phyloP scores from a whole-genome alignment of 768 basidiomycete genomes.

The Chiua virens region DNA sequence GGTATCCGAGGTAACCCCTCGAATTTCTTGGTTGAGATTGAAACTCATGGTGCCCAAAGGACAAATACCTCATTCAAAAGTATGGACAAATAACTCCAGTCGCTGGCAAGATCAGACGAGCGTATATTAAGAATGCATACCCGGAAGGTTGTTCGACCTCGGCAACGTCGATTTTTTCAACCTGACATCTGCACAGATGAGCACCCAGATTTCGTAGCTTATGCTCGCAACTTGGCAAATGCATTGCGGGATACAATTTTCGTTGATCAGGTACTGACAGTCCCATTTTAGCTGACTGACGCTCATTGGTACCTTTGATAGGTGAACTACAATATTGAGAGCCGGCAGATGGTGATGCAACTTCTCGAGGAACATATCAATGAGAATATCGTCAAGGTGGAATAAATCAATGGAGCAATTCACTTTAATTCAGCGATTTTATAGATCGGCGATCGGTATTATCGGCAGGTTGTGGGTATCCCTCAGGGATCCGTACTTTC shows the following conservation, averaged over 20 bases:
- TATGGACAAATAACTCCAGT: slow-evolving; percentile 65
- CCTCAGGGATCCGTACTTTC: slow-evolving; percentile 99
- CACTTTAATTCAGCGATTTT: background rate
- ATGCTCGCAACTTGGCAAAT: slow-evolving; percentile 66
- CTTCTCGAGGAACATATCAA: slow-evolving; percentile 88
- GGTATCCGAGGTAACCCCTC: slow-evolving; percentile 60
- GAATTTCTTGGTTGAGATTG: background rate
- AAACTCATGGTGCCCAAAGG: slow-evolving; percentile 41
- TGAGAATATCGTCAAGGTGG: slow-evolving; percentile 88
- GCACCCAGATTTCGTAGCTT: slow-evolving; percentile 67
- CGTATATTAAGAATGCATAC: slow-evolving; percentile 58
- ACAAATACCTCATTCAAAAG: slow-evolving; percentile 67
- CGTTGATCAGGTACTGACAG: slow-evolving; percentile 67
- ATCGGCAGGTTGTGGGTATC: slow-evolving; percentile 89
- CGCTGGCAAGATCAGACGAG: slow-evolving; percentile 56
- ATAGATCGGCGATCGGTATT: slow-evolving; percentile 80
- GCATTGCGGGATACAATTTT: slow-evolving; percentile 76
- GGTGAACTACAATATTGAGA: slow-evolving; percentile 55
- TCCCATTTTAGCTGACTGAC: background rate
- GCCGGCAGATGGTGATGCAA: slow-evolving; percentile 57
- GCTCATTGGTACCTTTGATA: slow-evolving; percentile 18
- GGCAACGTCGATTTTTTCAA: background rate
- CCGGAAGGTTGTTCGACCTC: slow-evolving; percentile 53
- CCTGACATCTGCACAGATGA: slow-evolving; percentile 52
- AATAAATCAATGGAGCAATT: background rate